Conservation (phyloP, 106 monocot species). For the Hemerocallis citrina region DNA sequence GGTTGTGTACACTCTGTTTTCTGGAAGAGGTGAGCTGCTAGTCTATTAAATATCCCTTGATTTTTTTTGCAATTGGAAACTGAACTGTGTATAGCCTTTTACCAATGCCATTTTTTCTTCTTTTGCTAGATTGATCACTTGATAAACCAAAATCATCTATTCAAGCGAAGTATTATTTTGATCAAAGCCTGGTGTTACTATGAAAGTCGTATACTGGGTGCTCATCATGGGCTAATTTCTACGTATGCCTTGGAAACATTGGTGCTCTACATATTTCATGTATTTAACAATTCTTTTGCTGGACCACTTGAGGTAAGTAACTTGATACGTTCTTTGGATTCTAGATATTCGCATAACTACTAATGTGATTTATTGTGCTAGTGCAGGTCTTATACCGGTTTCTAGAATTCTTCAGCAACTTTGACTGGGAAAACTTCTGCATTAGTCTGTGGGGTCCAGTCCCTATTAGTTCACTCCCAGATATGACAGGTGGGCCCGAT, state of each 20-base stretch:
- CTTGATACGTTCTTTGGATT: neutral
- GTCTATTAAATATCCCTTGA: constrained; percentile 2
- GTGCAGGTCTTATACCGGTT: constrained; percentile 91
- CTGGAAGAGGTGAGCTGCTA: constrained; percentile 70
- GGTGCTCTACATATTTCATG: constrained; percentile 96
- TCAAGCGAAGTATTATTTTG: constrained; percentile 94
- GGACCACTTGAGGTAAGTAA: constrained; percentile 92
- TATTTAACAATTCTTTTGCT: constrained; percentile 82
- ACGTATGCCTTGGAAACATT: constrained; percentile 95
- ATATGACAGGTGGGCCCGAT: constrained; percentile 37
- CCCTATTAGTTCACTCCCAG: constrained; percentile 54
- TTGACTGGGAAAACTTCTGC: constrained; percentile 97
- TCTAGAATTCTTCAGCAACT: constrained; percentile 96
- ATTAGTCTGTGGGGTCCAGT: constrained; percentile 78
- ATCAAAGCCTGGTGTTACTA: constrained; percentile 97
- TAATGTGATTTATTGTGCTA: neutral
- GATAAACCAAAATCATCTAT: constrained; percentile 73
- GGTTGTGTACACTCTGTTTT: constrained; percentile 90
- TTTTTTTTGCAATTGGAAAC: neutral
- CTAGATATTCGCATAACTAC: no score
- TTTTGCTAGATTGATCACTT: constrained; percentile 72
- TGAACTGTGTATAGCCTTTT: neutral
- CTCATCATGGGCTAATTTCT: constrained; percentile 97
- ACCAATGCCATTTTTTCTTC: neutral
- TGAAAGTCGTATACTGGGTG: constrained; percentile 91